These are phyloP conservation scores for Sisymbrium altissimum DNA, from an alignment of 345 rosid genomes.

Conservation along the genomic window DNA sequence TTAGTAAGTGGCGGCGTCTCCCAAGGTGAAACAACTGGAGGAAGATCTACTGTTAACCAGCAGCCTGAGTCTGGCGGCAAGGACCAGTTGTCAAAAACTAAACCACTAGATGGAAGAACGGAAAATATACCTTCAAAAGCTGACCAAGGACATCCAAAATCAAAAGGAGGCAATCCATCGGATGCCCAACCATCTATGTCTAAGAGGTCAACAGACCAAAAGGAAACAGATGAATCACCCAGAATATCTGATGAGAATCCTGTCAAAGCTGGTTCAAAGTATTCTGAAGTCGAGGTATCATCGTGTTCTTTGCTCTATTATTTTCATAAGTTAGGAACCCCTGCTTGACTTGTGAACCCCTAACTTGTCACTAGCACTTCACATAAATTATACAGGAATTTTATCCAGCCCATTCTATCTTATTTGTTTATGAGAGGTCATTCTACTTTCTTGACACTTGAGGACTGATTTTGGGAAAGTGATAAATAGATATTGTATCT, in stretches of 20 bases:
- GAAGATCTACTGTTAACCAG: slow-evolving; percentile 41
- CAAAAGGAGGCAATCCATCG: slow-evolving; percentile 58
- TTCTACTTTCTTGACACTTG: not conserved
- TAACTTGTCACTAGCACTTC: slow-evolving; percentile 1
- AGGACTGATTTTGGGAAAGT: slow-evolving; percentile 7
- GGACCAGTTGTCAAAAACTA: slow-evolving; percentile 62
- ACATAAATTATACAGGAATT: slow-evolving; percentile 4
- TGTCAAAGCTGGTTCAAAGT: slow-evolving; percentile 45
- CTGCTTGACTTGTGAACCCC: not conserved
- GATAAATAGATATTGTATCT: slow-evolving; percentile 1
- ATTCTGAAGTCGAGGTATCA: slow-evolving; percentile 68
- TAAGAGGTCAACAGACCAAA: slow-evolving; percentile 46
- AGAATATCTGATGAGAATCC: slow-evolving; percentile 49
- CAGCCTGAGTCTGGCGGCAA: slow-evolving; percentile 63
- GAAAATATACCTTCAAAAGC: slow-evolving; percentile 58
- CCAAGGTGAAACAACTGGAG: slow-evolving; percentile 56
- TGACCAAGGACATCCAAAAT: slow-evolving; percentile 58
- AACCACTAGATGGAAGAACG: slow-evolving; percentile 59
- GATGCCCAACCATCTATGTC: slow-evolving; percentile 46
- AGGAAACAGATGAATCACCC: slow-evolving; percentile 51
- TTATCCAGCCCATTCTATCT: not conserved
- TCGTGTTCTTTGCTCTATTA: not conserved
- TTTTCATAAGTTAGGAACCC: not conserved
- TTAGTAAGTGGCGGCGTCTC: slow-evolving; percentile 44
- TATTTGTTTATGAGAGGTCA: not conserved